These are phyloP conservation scores for Suhomyces wounanorum DNA, from an alignment of 1,139 yeast species.

Conservation along the genomic window DNA sequence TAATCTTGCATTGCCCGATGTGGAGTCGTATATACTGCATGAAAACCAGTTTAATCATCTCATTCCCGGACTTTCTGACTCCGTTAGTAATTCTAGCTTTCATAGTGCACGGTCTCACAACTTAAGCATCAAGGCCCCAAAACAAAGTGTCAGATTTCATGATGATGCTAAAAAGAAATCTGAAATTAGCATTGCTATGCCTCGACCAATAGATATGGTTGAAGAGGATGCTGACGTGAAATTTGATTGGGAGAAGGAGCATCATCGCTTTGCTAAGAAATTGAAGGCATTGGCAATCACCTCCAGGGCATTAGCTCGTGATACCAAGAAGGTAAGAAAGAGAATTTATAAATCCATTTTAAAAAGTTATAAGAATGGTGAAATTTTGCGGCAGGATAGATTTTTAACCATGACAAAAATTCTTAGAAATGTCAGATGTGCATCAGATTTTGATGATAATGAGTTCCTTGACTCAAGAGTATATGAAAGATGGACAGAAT, in stretches of 20 bases:
- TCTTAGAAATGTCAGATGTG: slow-evolving; percentile 16
- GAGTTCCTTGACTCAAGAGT: slow-evolving; percentile 57
- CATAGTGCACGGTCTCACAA: not conserved
- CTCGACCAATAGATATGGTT: slow-evolving; percentile 17
- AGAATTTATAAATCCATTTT: slow-evolving; percentile 27
- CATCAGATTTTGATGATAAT: slow-evolving; percentile 35
- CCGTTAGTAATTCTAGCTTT: slow-evolving; percentile 1
- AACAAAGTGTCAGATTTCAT: slow-evolving; percentile 1
- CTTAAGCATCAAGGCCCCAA: not conserved
- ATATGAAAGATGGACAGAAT: slow-evolving; percentile 77
- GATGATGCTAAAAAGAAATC: slow-evolving; percentile 6
- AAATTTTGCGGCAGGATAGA: slow-evolving; percentile 62
- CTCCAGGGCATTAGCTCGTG: slow-evolving; percentile 27
- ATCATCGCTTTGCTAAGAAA: slow-evolving; percentile 23
- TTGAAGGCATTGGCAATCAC: slow-evolving; percentile 26
- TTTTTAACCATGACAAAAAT: slow-evolving; percentile 62
- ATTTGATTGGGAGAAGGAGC: slow-evolving; percentile 20
- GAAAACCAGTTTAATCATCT: not conserved
- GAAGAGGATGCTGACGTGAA: slow-evolving; percentile 11
- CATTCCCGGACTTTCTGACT: not conserved
- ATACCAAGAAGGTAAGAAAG: slow-evolving; percentile 22
- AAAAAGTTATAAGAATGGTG: slow-evolving; percentile 49
- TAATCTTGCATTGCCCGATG: not conserved
- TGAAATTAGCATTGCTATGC: slow-evolving; percentile 17
- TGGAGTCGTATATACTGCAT: not conserved